These are phyloP conservation scores for Kwoniella botswanensis DNA, from an alignment of 768 basidiomycete genomes.

Conservation along the genomic window DNA sequence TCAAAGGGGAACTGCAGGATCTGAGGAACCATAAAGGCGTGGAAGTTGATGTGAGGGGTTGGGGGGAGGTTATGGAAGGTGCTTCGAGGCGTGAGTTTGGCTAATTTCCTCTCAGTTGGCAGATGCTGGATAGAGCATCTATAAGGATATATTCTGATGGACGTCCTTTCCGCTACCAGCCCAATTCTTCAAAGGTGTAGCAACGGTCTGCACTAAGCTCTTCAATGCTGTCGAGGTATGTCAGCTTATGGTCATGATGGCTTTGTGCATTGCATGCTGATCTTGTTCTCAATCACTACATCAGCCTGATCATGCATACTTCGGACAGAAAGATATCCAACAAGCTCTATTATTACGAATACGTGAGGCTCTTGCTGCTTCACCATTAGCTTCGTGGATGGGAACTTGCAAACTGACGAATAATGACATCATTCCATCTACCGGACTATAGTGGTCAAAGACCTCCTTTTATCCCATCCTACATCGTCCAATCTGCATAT, in stretches of 20 bases:
- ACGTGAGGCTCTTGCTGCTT: conserved; percentile 37
- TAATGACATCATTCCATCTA: not conserved
- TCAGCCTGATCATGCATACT: conserved; percentile 89
- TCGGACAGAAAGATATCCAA: conserved; percentile 98
- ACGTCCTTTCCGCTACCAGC: conserved; percentile 54
- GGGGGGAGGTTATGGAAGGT: conserved; percentile 92
- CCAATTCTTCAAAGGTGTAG: conserved; percentile 92
- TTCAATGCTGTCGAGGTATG: conserved; percentile 86
- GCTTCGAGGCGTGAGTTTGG: conserved; percentile 65
- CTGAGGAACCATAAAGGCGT: conserved; percentile 77
- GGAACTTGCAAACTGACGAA: too few relatives aligned
- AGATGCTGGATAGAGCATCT: not conserved
- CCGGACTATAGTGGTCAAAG: conserved; percentile 64
- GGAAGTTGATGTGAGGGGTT: conserved; percentile 90
- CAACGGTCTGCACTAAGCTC: conserved; percentile 91
- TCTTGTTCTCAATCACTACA: too few relatives aligned
- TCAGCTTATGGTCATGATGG: not conserved
- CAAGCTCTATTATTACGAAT: conserved; percentile 81
- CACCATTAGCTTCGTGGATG: not conserved
- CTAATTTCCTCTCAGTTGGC: not conserved
- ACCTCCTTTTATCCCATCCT: conserved; percentile 82
- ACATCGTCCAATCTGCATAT: conserved; percentile 76
- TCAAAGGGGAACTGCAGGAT: conserved; percentile 77
- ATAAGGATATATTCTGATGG: not conserved
- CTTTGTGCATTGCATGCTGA: not conserved